Conservation (phyloP, 129 eudicot species). For the Chrysanthemum seticuspe region DNA sequence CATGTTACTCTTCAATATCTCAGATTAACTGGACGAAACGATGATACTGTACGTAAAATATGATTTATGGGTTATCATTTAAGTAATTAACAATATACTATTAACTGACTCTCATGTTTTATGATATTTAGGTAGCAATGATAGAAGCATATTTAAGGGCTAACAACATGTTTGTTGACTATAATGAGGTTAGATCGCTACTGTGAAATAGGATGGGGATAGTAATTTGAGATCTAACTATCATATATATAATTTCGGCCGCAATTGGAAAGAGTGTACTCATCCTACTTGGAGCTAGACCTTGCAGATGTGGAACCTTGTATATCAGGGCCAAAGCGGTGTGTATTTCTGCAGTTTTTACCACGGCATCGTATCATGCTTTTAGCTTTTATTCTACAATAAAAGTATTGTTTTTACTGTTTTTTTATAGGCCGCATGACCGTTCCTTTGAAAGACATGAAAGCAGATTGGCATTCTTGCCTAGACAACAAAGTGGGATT, state of each 20-base stretch:
- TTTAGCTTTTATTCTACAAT: neutral
- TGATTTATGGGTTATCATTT: neutral
- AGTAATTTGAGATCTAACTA: slow-evolving; percentile 6
- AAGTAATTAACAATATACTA: slow-evolving; percentile 9
- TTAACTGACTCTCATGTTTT: slow-evolving; percentile 5
- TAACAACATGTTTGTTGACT: slow-evolving; percentile 96
- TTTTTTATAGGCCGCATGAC: slow-evolving; percentile 72
- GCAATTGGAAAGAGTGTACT: slow-evolving; percentile 70
- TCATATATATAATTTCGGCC: slow-evolving; percentile 54
- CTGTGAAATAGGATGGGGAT: neutral
- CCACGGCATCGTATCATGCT: neutral
- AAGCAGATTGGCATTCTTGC: slow-evolving; percentile 94
- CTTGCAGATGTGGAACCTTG: slow-evolving; percentile 89
- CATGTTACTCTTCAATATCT: slow-evolving; percentile 86
- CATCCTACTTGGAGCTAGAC: slow-evolving; percentile 73
- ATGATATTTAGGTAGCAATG: slow-evolving; percentile 75
- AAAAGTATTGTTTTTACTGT: neutral
- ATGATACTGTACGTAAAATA: slow-evolving; percentile 66
- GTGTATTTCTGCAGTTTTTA: slow-evolving; percentile 16
- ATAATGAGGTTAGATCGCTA: slow-evolving; percentile 58
- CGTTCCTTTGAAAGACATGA: slow-evolving; percentile 95
- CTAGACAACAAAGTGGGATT: slow-evolving; percentile 93
- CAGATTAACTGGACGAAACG: slow-evolving; percentile 89
- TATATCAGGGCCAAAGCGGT: slow-evolving; percentile 96
- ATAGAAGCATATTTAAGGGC: slow-evolving; percentile 93